phyloP scores from a whole-genome alignment of 441 rosid species.

The Macaranga tanarius region DNA sequence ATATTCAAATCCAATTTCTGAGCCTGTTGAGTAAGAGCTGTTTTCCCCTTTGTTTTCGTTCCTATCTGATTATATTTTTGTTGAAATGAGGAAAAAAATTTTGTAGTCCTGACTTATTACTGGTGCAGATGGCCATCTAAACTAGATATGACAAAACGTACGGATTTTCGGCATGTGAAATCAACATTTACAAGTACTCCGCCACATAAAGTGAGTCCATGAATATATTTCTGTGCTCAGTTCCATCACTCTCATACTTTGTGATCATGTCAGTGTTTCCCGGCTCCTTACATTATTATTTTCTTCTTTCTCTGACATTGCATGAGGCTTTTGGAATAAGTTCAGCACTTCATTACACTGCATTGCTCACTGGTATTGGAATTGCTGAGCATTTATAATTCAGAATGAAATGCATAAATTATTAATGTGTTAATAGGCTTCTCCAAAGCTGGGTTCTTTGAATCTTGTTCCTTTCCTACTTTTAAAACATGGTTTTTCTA shows the following conservation, averaged over 20 bases:
- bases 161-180: conserved; percentile 80
- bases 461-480: not conserved
- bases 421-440: not conserved
- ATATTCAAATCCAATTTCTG: conserved; percentile 64
- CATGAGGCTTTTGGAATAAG: not conserved
- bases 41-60: conserved; percentile 11
- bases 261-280: not conserved
- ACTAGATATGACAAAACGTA: conserved; percentile 91
- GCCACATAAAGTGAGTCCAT: conserved; percentile 67
- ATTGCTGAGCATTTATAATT: not conserved
- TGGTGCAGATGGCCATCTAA: conserved; percentile 88
- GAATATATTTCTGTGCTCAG: not conserved
- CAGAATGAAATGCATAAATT: not conserved
- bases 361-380: not conserved
- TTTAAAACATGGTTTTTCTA: not conserved
- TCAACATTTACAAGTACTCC: conserved; percentile 73
- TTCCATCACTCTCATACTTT: not conserved
- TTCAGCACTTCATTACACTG: not conserved
- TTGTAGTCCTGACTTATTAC: conserved; percentile 18
- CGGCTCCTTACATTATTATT: not conserved
- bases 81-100: conserved; percentile 13
- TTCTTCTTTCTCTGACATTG: not conserved
- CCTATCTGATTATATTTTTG: conserved; percentile 18
- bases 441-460: not conserved
- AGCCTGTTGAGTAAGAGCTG: conserved; percentile 74